Percentiles rank a stretch among this genome's conserved stretches.
Conservation (phyloP, 768 basidiomycete genomes). For the Imleria badia region DNA sequence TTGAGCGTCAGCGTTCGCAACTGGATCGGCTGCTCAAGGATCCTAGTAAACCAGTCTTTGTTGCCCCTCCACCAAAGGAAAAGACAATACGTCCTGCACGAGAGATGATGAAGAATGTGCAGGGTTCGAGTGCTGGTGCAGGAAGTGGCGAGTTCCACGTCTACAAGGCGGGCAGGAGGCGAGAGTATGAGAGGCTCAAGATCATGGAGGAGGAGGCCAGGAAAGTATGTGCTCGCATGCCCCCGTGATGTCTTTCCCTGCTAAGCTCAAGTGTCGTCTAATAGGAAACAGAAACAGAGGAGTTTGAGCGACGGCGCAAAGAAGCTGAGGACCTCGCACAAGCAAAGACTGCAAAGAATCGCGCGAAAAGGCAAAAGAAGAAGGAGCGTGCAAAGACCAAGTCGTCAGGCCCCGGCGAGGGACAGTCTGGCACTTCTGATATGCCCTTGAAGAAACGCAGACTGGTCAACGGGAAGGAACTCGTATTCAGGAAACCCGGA, state of each 20-base stretch:
- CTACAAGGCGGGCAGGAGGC: conserved; percentile 90
- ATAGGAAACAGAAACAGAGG: conserved; percentile 69
- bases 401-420: conserved; percentile 27
- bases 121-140: conserved; percentile 95
- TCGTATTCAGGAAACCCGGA: conserved; percentile 55
- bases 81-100: conserved; percentile 78
- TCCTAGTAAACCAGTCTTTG: conserved; percentile 75
- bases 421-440: conserved; percentile 27
- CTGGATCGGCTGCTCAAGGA: conserved; percentile 90
- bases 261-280: neutral
- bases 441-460: conserved; percentile 75
- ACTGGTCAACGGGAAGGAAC: conserved; percentile 73
- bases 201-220: conserved; percentile 80
- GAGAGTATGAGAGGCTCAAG: conserved; percentile 95
- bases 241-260: neutral
- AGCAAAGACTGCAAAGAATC: conserved; percentile 92
- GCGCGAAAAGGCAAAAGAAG: conserved; percentile 91
- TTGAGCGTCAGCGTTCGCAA: conserved; percentile 59
- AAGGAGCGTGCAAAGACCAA: conserved; percentile 67
- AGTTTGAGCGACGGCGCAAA: conserved; percentile 72
- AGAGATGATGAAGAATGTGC: conserved; percentile 99
- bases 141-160: conserved; percentile 99
- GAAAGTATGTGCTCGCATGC: conserved; percentile 50
- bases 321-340: conserved; percentile 72
- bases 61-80: conserved; percentile 81